Conservation (phyloP, 1,284 basidiomycete genomes). For the Cryptococcus deneoformans region DNA sequence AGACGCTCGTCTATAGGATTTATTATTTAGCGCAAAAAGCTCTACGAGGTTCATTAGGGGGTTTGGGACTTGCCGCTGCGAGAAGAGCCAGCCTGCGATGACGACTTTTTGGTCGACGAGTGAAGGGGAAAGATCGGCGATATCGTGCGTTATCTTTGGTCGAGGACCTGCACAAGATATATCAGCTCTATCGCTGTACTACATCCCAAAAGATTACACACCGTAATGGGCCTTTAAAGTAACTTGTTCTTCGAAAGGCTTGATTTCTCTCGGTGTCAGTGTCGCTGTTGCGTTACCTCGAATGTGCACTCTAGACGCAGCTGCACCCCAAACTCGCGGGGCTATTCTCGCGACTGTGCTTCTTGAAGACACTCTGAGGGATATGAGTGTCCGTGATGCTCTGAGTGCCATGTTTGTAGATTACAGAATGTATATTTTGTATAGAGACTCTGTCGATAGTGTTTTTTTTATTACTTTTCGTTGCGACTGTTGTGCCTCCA, state of each 20-base stretch:
- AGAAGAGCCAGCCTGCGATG: constrained; percentile 64
- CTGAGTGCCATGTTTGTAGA: neutral
- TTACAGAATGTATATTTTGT: too few relatives aligned
- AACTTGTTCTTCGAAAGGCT: constrained; percentile 7
- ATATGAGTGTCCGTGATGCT: constrained; percentile 1
- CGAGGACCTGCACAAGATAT: constrained; percentile 21
- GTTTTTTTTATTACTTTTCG: too few relatives aligned
- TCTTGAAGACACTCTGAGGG: neutral
- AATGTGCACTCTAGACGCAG: neutral
- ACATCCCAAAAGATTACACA: too few relatives aligned
- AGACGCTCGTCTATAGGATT: constrained; percentile 35
- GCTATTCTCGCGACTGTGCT: neutral
- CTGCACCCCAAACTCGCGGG: too few relatives aligned
- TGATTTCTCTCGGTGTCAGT: constrained; percentile 4
- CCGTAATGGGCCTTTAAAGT: constrained; percentile 27
- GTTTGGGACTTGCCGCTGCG: constrained; percentile 25
- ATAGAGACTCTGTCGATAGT: too few relatives aligned
- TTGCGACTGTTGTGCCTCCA: neutral
- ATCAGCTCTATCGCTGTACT: neutral
- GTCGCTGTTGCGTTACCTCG: neutral
- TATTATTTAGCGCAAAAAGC: neutral
- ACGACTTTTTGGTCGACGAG: constrained; percentile 62
- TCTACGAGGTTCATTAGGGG: neutral
- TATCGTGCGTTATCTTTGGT: constrained; percentile 57
- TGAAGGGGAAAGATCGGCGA: constrained; percentile 58